These are phyloP conservation scores for Lasiosphaeria miniovina DNA, from an alignment of 495 filamentous ascomycete species.

Conservation along the genomic window DNA sequence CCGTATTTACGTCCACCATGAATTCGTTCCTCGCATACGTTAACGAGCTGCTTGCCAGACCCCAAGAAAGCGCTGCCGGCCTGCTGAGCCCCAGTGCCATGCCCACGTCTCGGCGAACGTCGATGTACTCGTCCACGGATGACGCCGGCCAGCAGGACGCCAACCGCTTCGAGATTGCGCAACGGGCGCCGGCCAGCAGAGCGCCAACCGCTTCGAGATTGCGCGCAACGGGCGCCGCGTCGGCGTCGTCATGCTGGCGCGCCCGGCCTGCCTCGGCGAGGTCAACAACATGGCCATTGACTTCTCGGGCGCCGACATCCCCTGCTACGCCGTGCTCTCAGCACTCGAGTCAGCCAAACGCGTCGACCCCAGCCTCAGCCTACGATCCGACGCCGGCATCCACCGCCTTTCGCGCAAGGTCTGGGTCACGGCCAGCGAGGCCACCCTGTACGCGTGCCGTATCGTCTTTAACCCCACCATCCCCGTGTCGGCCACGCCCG, in stretches of 20 bases:
- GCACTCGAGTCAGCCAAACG: conserved; percentile 77
- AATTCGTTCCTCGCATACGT: conserved; percentile 75
- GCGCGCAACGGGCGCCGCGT: conserved; percentile 82
- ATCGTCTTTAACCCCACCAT: conserved; percentile 78
- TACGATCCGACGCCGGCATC: conserved; percentile 81
- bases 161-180: conserved; percentile 84
- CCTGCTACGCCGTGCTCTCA: conserved; percentile 74
- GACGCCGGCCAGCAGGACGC: conserved; percentile 61
- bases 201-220: conserved; percentile 88
- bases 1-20: too few species aligned
- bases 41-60: conserved; percentile 68
- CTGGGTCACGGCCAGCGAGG: conserved; percentile 71
- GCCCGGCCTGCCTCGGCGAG: conserved; percentile 90
- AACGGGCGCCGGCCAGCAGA: conserved; percentile 55
- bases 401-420: conserved; percentile 79
- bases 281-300: conserved; percentile 77
- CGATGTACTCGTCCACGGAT: conserved; percentile 39
- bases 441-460: conserved; percentile 73
- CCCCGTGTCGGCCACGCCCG: conserved; percentile 75
- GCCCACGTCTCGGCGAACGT: conserved; percentile 52
- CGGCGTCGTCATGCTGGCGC: conserved; percentile 79
- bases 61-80: conserved; percentile 50
- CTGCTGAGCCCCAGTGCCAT: conserved; percentile 68
- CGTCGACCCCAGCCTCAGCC: conserved; percentile 70
- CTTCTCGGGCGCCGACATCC: conserved; percentile 68